Percentiles rank a stretch among this genome's conserved stretches.
These are phyloP conservation scores for Cercospora sp. DNA, from an alignment of 2,329 filamentous ascomycete species.

Conservation along the genomic window DNA sequence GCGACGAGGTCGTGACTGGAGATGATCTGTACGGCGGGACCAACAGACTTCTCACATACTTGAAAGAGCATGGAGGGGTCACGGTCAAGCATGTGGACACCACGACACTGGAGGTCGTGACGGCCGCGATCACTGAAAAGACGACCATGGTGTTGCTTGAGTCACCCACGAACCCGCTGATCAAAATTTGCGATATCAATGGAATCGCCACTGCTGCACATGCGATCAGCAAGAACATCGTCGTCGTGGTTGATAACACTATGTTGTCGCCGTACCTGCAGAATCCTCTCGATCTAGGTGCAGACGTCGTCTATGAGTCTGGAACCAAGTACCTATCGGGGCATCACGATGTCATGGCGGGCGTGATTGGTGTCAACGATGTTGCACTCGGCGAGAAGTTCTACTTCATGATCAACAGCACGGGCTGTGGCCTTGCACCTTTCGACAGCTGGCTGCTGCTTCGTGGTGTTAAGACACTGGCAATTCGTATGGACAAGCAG, in stretches of 20 bases:
- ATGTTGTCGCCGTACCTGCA: slow-evolving; percentile 96
- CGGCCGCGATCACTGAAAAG: slow-evolving; percentile 68
- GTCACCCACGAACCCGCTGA: slow-evolving; percentile 94
- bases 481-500: slow-evolving; percentile 98
- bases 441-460: slow-evolving; percentile 96
- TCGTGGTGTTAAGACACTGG: slow-evolving; percentile 92
- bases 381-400: slow-evolving; percentile 78
- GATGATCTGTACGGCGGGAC: slow-evolving; percentile 96
- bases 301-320: slow-evolving; percentile 95
- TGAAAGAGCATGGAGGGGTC: slow-evolving; percentile 86
- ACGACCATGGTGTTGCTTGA: slow-evolving; percentile 95
- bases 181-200: slow-evolving; percentile 94
- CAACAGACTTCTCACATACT: slow-evolving; percentile 87
- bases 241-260: slow-evolving; percentile 96
- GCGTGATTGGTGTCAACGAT: slow-evolving; percentile 90
- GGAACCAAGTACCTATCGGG: slow-evolving; percentile 97
- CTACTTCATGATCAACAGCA: slow-evolving; percentile 96
- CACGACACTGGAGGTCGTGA: slow-evolving; percentile 71
- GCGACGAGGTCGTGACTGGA: slow-evolving; percentile 95
- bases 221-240: slow-evolving; percentile 70
- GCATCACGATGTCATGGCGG: slow-evolving; percentile 98
- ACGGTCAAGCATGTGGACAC: slow-evolving; percentile 96
- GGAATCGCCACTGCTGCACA: slow-evolving; percentile 76
- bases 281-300: slow-evolving; percentile 90
- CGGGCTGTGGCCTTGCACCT: slow-evolving; percentile 88